Evolutionary conservation across 164 flowering plant species (phyloP), one percentile per base, ranked within the genome.

Genomic region (Dillenia suffruticosa): DNA sequence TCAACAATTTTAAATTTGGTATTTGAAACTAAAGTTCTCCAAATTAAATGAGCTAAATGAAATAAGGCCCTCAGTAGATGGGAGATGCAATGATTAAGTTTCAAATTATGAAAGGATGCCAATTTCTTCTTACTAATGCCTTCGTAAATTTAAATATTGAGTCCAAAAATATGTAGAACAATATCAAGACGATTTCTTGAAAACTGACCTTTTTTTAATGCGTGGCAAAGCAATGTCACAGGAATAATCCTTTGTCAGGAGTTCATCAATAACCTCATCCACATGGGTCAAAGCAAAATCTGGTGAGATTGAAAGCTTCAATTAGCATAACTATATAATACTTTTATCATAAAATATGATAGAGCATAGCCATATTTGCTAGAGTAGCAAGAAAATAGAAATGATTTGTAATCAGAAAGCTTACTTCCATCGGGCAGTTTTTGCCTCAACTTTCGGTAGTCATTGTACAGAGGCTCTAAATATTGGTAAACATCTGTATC

Each of bases 201-300:
- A 57, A 56, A 43, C 4, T 60, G 43, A 93, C 97, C 99, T 89
- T 77, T 87, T 95, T 79, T 88, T 88, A 43, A 95, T 82, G 1
- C 97, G 89, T 0, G 97, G 97, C 74, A 95, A 9, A 6, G 97
- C 97, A 76, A 95, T 74, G 61, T 95, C 97, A 64, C 97, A 95
- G 1, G 99, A 88, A 68, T 92, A 88, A 75, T 95, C 99, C 60
- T 68, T 85, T 12, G 92, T 92, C 52, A 95, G 67, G 19, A 95
- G 91, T 56, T 95, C 97, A 78, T 95, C 97, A 52, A 95, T 87
- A 45, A 88, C 73, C 77, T 90, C 97, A 80, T 95, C 99, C 68
- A 95, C 94, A 68, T 90, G 99, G 1, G 90, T 83, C 85, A 95
- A 80, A n/a, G 72, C 1, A 71, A 72, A 95, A 0, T 63, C 96